These are phyloP conservation scores for Zymoseptoria tritici DNA, from an alignment of 2,329 filamentous ascomycete genomes.

Conservation along the genomic window DNA sequence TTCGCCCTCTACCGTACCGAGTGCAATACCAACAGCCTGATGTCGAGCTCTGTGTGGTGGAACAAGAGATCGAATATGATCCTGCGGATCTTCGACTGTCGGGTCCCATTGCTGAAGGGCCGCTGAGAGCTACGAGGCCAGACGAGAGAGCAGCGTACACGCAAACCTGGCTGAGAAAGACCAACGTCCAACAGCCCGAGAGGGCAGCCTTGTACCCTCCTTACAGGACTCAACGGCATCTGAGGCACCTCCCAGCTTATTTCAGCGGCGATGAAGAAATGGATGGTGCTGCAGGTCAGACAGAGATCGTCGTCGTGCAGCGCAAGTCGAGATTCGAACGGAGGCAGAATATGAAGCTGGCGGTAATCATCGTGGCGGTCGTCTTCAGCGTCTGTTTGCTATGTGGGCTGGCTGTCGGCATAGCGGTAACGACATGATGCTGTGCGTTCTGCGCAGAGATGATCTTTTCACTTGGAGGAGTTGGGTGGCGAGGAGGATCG, in stretches of 20 bases:
- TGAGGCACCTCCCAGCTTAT: neutral
- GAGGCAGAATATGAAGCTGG: neutral
- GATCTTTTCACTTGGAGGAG: neutral
- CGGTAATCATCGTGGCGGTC: neutral
- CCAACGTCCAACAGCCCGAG: neutral
- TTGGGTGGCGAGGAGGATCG: too few species aligned
- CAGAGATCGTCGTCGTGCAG: neutral
- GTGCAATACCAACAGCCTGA: neutral
- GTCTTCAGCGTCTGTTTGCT: neutral
- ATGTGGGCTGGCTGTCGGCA: neutral
- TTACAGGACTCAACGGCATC: neutral
- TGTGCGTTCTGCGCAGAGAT: neutral
- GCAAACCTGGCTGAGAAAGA: neutral
- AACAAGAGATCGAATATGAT: neutral
- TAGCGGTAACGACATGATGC: neutral
- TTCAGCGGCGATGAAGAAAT: neutral
- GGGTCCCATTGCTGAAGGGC: neutral
- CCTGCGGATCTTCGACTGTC: neutral
- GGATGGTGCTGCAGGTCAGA: neutral
- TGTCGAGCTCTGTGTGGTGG: neutral
- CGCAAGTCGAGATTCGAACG: neutral
- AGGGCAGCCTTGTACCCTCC: neutral
- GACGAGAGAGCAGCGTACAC: neutral
- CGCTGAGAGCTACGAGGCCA: neutral
- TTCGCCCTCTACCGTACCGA: neutral